Conservation (phyloP, 179 eudicot species). For the Beta macrorhiza region DNA sequence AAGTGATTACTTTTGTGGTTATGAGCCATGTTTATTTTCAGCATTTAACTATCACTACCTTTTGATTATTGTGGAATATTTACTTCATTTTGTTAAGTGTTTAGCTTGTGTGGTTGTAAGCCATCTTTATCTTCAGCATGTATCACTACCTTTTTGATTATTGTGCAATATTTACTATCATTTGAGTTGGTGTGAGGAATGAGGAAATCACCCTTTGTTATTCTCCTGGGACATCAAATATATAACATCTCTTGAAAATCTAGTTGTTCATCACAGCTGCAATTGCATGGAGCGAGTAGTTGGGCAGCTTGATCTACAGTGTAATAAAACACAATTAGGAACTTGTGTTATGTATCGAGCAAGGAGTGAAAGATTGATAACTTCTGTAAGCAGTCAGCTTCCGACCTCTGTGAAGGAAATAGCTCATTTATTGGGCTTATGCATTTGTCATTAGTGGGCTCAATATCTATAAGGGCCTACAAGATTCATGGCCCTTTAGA, state of each 20-base stretch:
- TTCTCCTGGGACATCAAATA: neutral
- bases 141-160: neutral
- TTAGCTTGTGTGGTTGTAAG: neutral
- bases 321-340: neutral
- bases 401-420: neutral
- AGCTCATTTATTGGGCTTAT: neutral
- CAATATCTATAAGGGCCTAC: neutral
- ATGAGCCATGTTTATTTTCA: neutral
- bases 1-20: neutral
- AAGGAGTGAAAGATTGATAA: neutral
- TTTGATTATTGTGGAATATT: neutral
- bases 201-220: neutral
- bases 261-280: neutral
- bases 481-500: too few species aligned
- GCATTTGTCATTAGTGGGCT: neutral
- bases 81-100: neutral
- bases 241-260: neutral
- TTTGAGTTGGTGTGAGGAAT: neutral
- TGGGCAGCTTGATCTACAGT: neutral
- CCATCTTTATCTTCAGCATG: neutral
- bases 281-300: neutral
- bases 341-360: neutral
- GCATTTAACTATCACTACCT: too few species aligned
- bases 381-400: neutral
- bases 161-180: neutral